phyloP scores from a whole-genome alignment of 371 early-diverging fungal species.

The Catenaria anguillulae region DNA sequence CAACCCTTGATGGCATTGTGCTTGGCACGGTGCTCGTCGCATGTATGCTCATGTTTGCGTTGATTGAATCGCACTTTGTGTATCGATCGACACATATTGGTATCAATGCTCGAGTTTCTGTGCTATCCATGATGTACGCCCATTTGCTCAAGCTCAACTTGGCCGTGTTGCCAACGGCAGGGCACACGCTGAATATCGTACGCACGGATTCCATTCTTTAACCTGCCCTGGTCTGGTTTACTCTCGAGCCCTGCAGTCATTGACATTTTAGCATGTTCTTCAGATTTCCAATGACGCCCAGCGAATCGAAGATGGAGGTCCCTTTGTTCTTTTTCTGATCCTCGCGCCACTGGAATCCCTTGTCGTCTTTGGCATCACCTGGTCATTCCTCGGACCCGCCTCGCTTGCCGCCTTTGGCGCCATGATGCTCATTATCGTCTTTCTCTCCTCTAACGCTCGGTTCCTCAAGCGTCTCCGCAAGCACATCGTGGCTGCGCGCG shows the following conservation, averaged over 20 bases:
- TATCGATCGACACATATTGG: background rate
- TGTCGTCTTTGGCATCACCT: background rate
- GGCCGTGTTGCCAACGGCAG: background rate
- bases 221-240: no score
- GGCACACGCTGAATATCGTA: background rate
- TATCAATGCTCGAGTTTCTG: background rate
- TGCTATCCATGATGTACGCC: background rate
- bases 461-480: background rate
- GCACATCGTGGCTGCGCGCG: background rate
- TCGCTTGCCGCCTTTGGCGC: background rate
- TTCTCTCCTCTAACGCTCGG: background rate
- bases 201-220: no score
- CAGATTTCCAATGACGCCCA: constrained; percentile 4
- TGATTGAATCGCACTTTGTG: background rate
- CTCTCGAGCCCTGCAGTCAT: no score
- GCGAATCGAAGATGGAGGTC: background rate
- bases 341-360: background rate
- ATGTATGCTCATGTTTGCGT: background rate
- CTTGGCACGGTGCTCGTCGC: background rate
- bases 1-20: background rate
- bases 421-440: background rate
- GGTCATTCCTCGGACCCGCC: background rate
- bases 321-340: background rate
- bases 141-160: background rate
- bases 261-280: no score